These are phyloP conservation scores for Paspalum notatum DNA, from an alignment of 176 grass and related monocot genomes.

Conservation along the genomic window DNA sequence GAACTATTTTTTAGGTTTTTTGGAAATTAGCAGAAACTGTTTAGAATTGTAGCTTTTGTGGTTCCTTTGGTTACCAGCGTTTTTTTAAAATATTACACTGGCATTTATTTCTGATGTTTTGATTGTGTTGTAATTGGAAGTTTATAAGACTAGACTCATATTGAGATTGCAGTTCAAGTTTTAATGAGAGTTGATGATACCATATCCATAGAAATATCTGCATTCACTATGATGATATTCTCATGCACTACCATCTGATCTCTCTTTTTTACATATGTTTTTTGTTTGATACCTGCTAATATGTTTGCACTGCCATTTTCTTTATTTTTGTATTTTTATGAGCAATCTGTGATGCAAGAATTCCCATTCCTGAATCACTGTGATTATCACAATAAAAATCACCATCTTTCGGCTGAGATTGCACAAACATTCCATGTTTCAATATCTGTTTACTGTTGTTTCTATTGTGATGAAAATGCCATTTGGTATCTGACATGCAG, in stretches of 20 bases:
- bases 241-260: slow-evolving; percentile 76
- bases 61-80: background rate
- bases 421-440: background rate
- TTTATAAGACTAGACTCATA: background rate
- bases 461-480: background rate
- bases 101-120: background rate
- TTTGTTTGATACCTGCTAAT: background rate
- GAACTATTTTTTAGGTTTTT: background rate
- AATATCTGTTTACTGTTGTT: background rate
- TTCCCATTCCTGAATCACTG: slow-evolving; percentile 45
- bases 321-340: background rate
- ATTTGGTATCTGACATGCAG: slow-evolving; percentile 49
- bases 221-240: slow-evolving; percentile 50
- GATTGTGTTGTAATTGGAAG: background rate
- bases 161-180: background rate
- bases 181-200: slow-evolving; percentile 48
- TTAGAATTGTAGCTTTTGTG: background rate
- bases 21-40: no score
- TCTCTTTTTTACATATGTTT: background rate
- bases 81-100: background rate
- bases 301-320: background rate
- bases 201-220: slow-evolving; percentile 50
- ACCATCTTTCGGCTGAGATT: slow-evolving; percentile 75
- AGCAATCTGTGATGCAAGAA: slow-evolving; percentile 60
- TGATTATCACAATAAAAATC: slow-evolving; percentile 57